Conservation (phyloP, 164 flowering plant genomes). For the Vitis cinerea region DNA sequence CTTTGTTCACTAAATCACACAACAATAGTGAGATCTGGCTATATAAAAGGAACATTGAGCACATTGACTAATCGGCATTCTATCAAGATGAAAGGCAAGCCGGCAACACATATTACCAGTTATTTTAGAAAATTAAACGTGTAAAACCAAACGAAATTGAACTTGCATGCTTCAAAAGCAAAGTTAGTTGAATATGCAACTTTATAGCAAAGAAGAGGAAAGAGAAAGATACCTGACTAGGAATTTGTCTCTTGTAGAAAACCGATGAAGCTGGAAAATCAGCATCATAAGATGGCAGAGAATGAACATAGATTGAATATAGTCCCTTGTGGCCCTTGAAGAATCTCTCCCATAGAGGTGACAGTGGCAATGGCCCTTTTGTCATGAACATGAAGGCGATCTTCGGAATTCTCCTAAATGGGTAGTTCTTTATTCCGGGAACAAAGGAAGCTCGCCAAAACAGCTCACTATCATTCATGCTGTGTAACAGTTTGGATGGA, state of each 20-base stretch:
- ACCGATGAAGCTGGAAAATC: conserved; percentile 58
- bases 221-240: conserved; percentile 68
- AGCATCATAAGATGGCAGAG: conserved; percentile 53
- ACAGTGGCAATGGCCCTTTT: conserved; percentile 82
- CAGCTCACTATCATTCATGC: conserved; percentile 75
- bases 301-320: conserved; percentile 80
- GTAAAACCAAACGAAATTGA: no score
- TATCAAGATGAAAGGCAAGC: neutral
- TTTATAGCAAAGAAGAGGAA: neutral
- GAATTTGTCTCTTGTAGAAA: conserved; percentile 70
- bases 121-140: no score
- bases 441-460: conserved; percentile 80
- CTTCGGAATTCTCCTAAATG: conserved; percentile 72
- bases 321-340: conserved; percentile 62
- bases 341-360: conserved; percentile 90
- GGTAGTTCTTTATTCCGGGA: conserved; percentile 61
- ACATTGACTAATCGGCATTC: neutral
- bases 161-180: neutral
- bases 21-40: neutral
- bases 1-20: neutral
- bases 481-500: conserved; percentile 58
- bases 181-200: neutral
- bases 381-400: conserved; percentile 97
- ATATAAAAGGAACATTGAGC: neutral
- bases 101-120: no score